These are phyloP conservation scores for Colletotrichum tanaceti DNA, from an alignment of 2,329 filamentous ascomycete genomes.

Conservation along the genomic window DNA sequence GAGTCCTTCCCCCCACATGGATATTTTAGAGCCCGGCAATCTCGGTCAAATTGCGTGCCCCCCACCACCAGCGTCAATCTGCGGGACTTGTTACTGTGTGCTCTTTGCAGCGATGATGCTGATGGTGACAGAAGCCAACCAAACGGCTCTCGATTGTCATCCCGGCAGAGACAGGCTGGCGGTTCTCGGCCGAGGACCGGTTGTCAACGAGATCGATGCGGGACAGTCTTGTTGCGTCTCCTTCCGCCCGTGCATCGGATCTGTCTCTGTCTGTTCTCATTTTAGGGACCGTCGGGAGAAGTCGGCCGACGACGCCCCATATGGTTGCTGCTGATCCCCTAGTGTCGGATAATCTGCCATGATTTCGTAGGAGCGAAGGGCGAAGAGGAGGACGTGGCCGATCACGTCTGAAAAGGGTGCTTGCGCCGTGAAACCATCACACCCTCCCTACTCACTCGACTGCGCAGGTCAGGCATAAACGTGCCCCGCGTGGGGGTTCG, in stretches of 20 bases:
- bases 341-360: conserved; percentile 31
- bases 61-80: conserved; percentile 25
- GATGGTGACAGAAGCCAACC: conserved; percentile 35
- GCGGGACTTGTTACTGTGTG: conserved; percentile 31
- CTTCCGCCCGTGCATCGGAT: not conserved
- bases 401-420: conserved; percentile 37
- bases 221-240: conserved; percentile 9
- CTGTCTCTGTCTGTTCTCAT: not conserved
- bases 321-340: conserved; percentile 10
- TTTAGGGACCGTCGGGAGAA: conserved; percentile 14
- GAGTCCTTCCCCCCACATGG: conserved; percentile 29
- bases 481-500: conserved; percentile 40
- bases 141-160: conserved; percentile 31
- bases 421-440: conserved; percentile 25
- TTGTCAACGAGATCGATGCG: not conserved
- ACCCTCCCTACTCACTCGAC: conserved; percentile 14
- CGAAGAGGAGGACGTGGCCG: conserved; percentile 21
- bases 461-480: conserved; percentile 28
- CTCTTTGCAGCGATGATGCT: conserved; percentile 13
- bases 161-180: conserved; percentile 15
- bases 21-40: conserved; percentile 40
- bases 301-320: conserved; percentile 33
- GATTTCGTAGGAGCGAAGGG: conserved; percentile 28
- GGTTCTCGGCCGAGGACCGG: conserved; percentile 28
- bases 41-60: conserved; percentile 40